Conservation (phyloP, 2,329 filamentous ascomycete genomes). For the Trichothecium roseum region DNA sequence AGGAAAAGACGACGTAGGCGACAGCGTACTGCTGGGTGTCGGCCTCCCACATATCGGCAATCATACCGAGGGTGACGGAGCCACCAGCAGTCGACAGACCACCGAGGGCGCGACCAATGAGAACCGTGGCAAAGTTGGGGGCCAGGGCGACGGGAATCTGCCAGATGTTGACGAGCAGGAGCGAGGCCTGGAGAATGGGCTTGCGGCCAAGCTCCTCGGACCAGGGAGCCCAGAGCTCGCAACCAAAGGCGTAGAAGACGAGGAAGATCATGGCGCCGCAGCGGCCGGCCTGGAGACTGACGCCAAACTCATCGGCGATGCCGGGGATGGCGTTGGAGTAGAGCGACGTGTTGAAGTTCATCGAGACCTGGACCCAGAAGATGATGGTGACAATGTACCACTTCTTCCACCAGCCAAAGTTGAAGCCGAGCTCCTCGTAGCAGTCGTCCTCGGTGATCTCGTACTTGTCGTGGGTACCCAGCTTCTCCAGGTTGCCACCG, state of each 20-base stretch:
- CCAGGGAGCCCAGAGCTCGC: conserved; percentile 83
- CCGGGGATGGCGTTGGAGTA: conserved; percentile 60
- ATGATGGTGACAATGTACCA: conserved; percentile 66
- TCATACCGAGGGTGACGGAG: conserved; percentile 65
- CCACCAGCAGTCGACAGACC: conserved; percentile 63
- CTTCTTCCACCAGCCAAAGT: conserved; percentile 52
- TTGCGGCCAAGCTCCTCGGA: conserved; percentile 73
- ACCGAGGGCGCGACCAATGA: conserved; percentile 61
- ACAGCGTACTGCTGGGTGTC: conserved; percentile 67
- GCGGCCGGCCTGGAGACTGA: conserved; percentile 59
- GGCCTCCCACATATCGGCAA: conserved; percentile 63
- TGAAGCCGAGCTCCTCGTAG: conserved; percentile 54
- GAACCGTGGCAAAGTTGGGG: conserved; percentile 59
- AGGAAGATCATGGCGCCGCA: conserved; percentile 71
- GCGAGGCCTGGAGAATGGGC: conserved; percentile 61
- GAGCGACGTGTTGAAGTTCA: conserved; percentile 70
- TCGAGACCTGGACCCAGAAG: conserved; percentile 63
- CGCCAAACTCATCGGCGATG: conserved; percentile 55
- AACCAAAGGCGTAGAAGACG: conserved; percentile 73
- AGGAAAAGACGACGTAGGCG: conserved; percentile 68
- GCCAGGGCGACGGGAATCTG: conserved; percentile 63
- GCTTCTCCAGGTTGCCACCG: conserved; percentile 18
- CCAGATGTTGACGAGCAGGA: conserved; percentile 70
- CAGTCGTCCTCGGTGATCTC: conserved; percentile 48
- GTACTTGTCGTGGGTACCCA: conserved; percentile 27